Evolutionary conservation across 495 filamentous ascomycete species (phyloP), one percentile per base, ranked within the genome.

Genomic region (Talaromyces thailandensis): DNA sequence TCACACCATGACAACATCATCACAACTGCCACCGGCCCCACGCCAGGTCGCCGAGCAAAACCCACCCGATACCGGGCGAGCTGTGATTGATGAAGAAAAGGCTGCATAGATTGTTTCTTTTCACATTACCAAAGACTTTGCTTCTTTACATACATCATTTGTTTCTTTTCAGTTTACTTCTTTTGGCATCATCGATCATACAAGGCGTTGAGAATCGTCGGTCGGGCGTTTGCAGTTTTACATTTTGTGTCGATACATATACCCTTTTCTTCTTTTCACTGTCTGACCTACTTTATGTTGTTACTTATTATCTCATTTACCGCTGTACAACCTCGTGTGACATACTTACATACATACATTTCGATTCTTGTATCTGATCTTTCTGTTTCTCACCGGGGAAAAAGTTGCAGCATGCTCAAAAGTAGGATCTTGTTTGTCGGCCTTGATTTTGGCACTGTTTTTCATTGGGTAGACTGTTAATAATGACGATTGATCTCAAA

Each of bases 21-120:
- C 51, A 28, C 57, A 59, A 8, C 60, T 73, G 11, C 63, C 69
- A 9, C 68, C 70, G 6, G 69, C 72, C 24, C 71, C 75, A 4
- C 69, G 71, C 40, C 75, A 77, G 58, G 67, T 69, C 16, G 72
- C 71, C 7, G 70, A 73, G 18, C 71, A 75, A 11, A 53, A 72
- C 29, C 69, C 65, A 25, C 59, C 59, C 45, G 59, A 32, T 31
- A n/a, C 37, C 7, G 59, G 40, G 12, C 59, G 21, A 31, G 37
- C 59, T 11, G 58, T 50, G 59, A 21, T 23, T 3, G 59, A 50
- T 14, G 59, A 61, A 45, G 59, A 61, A 32, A 61, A 61, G 40
- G 26, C 21, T 32, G 59, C 37, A 52, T 61, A 61, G 43, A 48
- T 24, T 60, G n/a, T 55, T 55, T 21, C 6, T 11, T 14, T 55